Evolutionary conservation across 2,329 filamentous ascomycete species (phyloP), one percentile per base, ranked within the genome.

Genomic region (Blastomyces gilchristii): DNA sequence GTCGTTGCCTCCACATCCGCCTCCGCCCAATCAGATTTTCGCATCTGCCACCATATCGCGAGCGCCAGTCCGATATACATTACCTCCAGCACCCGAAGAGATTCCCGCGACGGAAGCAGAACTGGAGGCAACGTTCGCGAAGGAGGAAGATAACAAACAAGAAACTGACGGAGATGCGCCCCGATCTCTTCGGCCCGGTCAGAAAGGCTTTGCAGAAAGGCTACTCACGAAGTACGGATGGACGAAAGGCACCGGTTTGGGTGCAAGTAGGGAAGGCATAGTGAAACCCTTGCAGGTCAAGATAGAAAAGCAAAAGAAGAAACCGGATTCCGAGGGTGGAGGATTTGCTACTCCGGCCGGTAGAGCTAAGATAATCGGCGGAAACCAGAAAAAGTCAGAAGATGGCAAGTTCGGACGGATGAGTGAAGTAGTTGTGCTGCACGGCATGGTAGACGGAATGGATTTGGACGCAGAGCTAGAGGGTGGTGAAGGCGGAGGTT

Each of bases 211-310:
- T 74, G 94, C 91, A 0, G 85, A 91, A 68, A 88, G 91, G 43
- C 83, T 97, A 63, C 91, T 99, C 85, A 84, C 85, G 65, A 97
- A 97, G 73, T 94, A 96, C 77, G 94, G 94, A 62, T 97, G 92
- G 90, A 87, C 86, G 45, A 88, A 92, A 71, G 94, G 94, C 31
- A 83, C 87, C 66, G 94, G 94, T 25, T 84, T 99, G 3, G 94
- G 94, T 68, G 91, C 90, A 18, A 84, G 87, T 66, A 86, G 85
- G 41, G 85, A 86, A 31, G 94, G 94, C 65, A 97, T 99, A 69
- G 82, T 90, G 62, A 90, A 91, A 28, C 90, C 92, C 4, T 79
- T 99, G 3, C 85, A 86, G 57, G 89, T 93, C 34, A 85, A 96
- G 69, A 83, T 93, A n/a, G 87, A 94, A 69, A 95, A 94, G 78